Evolutionary conservation across 2,329 filamentous ascomycete species (phyloP).

Genomic region (Ophiostoma novo-ulmi): DNA sequence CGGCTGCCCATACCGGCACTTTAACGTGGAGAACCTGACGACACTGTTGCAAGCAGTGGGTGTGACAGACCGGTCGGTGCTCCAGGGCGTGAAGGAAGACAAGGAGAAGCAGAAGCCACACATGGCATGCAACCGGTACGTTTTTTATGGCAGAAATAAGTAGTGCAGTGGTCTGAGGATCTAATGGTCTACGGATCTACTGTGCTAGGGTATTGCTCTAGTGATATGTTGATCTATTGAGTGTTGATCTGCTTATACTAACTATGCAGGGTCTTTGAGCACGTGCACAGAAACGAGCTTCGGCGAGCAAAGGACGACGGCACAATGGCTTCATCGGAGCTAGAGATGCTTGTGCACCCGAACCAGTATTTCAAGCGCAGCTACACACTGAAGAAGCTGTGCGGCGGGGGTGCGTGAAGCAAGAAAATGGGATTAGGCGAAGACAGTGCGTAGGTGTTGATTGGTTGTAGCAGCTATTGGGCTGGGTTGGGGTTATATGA

Average conservation of each 20-base stretch:
- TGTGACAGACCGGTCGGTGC: slow-evolving; percentile 68
- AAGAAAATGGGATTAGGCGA: slow-evolving; percentile 27
- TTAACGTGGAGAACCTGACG: slow-evolving; percentile 79
- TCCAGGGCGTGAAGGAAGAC: slow-evolving; percentile 81
- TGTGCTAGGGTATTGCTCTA: background rate
- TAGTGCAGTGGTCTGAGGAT: background rate
- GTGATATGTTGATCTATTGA: background rate
- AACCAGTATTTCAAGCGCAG: slow-evolving; percentile 98
- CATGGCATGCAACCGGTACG: slow-evolving; percentile 85
- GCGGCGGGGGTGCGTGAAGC: slow-evolving; percentile 46
- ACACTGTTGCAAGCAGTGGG: slow-evolving; percentile 71
- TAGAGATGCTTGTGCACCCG: slow-evolving; percentile 94
- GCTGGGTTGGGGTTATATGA: slow-evolving; percentile 42
- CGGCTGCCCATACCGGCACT: slow-evolving; percentile 95
- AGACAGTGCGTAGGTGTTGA: background rate
- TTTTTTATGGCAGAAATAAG: slow-evolving; percentile 20
- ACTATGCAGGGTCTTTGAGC: slow-evolving; percentile 71
- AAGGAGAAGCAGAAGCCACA: slow-evolving; percentile 85
- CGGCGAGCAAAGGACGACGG: slow-evolving; percentile 70
- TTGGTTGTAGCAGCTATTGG: background rate
- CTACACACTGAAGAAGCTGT: slow-evolving; percentile 78
- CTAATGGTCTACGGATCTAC: background rate
- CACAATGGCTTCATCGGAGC: slow-evolving; percentile 65
- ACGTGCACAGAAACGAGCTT: slow-evolving; percentile 72
- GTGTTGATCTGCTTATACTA: background rate